A percentile compares a stretch with the other conserved stretches of the same genome.
phyloP scores from a whole-genome alignment of 306 rosid species.

The Mimosa bimucronata region DNA sequence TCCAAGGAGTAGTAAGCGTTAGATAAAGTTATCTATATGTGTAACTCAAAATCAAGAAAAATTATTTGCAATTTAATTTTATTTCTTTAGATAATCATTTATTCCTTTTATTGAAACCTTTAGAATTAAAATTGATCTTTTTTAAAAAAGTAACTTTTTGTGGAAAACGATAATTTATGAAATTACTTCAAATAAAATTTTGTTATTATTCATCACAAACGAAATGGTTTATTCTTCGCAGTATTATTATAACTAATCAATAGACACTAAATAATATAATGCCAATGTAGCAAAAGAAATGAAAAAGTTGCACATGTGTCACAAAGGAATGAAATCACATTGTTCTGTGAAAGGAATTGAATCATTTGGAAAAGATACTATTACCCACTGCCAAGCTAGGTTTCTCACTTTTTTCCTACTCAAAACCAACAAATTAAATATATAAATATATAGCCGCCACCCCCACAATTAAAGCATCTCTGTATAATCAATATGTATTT shows the following conservation, averaged over 20 bases:
- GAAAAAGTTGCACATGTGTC: background rate
- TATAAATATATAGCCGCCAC: slow-evolving; percentile 45
- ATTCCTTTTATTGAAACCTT: background rate
- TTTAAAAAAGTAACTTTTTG: background rate
- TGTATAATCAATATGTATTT: slow-evolving; percentile 23
- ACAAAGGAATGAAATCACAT: slow-evolving; percentile 10
- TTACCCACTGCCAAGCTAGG: background rate
- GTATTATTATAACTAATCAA: background rate
- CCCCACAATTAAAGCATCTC: slow-evolving; percentile 48
- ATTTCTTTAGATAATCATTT: background rate
- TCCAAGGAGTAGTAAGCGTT: background rate
- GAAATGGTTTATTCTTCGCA: background rate
- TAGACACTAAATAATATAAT: background rate
- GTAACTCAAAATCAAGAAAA: background rate
- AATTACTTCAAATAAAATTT: too few relatives aligned
- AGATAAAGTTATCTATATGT: background rate
- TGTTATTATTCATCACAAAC: background rate
- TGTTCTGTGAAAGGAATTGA: slow-evolving; percentile 3
- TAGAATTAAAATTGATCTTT: background rate
- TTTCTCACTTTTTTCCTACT: slow-evolving; percentile 36
- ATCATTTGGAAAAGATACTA: background rate
- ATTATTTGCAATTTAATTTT: background rate
- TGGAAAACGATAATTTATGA: background rate
- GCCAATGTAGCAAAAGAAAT: background rate
- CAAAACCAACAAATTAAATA: slow-evolving; percentile 26